phyloP scores from a whole-genome alignment of 1,284 basidiomycete species.

The Phellinidium pouzarii region DNA sequence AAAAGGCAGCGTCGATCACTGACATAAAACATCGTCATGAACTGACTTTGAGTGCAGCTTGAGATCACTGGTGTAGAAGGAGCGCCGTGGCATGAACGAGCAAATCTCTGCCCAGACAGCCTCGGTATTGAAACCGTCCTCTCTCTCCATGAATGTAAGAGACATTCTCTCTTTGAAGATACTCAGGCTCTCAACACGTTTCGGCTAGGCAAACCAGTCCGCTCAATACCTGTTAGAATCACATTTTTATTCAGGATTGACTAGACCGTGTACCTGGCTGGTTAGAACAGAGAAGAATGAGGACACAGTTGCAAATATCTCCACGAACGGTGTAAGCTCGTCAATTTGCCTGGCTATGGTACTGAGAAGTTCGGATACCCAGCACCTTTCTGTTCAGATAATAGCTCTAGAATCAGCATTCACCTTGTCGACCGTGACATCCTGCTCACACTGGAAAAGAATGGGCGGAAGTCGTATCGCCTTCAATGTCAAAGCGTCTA shows the following conservation, averaged over 20 bases:
- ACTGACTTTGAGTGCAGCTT: no score
- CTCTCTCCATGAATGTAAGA: conserved; percentile 24
- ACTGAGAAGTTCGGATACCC: conserved; percentile 41
- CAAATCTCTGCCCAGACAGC: conserved; percentile 32
- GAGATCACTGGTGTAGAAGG: no score
- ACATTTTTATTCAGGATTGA: no score
- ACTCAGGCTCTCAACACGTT: conserved; percentile 35
- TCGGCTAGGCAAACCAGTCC: conserved; percentile 35
- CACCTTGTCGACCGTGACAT: conserved; percentile 20
- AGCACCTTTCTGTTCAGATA: conserved; percentile 41
- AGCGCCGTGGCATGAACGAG: no score
- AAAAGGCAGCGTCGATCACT: no score
- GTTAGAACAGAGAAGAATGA: conserved; percentile 46
- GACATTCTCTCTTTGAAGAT: conserved; percentile 27
- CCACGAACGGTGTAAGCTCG: conserved; percentile 40
- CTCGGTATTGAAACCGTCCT: conserved; percentile 25
- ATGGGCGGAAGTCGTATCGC: conserved; percentile 30
- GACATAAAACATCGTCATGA: background rate
- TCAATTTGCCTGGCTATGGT: conserved; percentile 39
- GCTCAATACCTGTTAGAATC: conserved; percentile 30
- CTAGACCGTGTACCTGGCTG: conserved; percentile 31
- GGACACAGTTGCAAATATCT: conserved; percentile 44
- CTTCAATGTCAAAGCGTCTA: conserved; percentile 44
- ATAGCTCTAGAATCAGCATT: background rate
- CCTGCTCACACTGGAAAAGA: conserved; percentile 24